phyloP scores from a whole-genome alignment of 192 early-diverging fungal genomes.

The Podochytrium sp. region DNA sequence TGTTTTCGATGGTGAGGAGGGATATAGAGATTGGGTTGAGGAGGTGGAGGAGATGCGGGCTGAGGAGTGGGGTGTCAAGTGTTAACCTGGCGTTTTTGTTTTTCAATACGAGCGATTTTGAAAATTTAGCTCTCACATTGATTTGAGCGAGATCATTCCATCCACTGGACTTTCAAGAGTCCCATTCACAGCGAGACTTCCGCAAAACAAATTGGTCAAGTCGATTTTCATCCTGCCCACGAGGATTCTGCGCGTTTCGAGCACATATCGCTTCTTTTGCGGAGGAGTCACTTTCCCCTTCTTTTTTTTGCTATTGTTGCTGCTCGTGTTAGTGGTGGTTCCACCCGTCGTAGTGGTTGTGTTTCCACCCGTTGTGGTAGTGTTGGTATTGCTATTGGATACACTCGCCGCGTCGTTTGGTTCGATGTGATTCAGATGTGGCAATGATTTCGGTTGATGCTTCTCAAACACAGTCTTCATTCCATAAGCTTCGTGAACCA shows the following conservation, averaged over 20 bases:
- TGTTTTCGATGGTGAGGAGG: slow-evolving; percentile 1
- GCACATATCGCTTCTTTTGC: slow-evolving; percentile 9
- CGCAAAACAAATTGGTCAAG: slow-evolving; percentile 24
- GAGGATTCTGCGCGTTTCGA: slow-evolving; percentile 1
- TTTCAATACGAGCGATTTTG: too few relatives aligned
- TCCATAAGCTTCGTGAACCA: too few relatives aligned
- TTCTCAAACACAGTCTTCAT: slow-evolving; percentile 2
- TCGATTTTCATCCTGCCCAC: slow-evolving; percentile 7
- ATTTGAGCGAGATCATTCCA: background rate
- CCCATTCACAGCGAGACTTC: background rate
- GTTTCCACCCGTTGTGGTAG: too few relatives aligned
- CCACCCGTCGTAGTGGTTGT: too few relatives aligned
- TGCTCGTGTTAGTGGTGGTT: background rate
- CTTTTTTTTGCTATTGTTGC: background rate
- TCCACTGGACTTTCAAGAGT: slow-evolving; percentile 7
- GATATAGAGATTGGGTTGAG: slow-evolving; percentile 12
- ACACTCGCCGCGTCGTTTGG: too few relatives aligned
- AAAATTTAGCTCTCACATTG: too few relatives aligned
- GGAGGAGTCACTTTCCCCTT: background rate
- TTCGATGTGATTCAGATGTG: too few relatives aligned
- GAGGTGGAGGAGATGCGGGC: background rate
- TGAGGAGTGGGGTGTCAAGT: slow-evolving; percentile 14
- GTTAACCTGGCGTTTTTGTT: too few relatives aligned
- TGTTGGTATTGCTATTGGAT: too few relatives aligned
- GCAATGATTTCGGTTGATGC: too few relatives aligned